phyloP scores from a whole-genome alignment of 331 rosid genomes.

The Rhamnella rubrinervis region DNA sequence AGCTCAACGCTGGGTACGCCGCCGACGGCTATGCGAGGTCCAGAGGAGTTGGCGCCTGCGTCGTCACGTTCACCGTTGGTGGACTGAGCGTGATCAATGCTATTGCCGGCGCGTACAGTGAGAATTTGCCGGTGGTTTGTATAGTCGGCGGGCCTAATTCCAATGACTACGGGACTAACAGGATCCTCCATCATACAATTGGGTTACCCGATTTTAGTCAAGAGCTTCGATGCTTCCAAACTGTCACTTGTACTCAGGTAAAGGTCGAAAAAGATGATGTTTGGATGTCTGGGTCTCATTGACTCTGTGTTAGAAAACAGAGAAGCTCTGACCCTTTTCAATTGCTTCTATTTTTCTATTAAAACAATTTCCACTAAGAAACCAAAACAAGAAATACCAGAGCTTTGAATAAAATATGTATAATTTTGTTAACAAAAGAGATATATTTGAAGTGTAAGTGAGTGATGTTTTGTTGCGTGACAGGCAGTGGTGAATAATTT shows the following conservation, averaged over 20 bases:
- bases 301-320: neutral
- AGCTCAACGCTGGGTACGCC: slow-evolving; percentile 90
- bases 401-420: too few species aligned
- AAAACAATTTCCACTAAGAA: too few species aligned
- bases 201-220: slow-evolving; percentile 78
- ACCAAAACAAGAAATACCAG: too few species aligned
- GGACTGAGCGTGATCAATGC: slow-evolving; percentile 88
- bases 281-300: neutral
- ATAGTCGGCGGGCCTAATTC: slow-evolving; percentile 85
- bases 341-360: too few species aligned
- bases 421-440: too few species aligned
- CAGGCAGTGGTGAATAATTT: slow-evolving; percentile 86
- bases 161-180: slow-evolving; percentile 80
- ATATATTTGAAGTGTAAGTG: too few species aligned
- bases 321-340: neutral
- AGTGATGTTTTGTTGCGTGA: neutral
- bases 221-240: slow-evolving; percentile 76
- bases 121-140: slow-evolving; percentile 78
- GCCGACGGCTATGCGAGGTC: slow-evolving; percentile 92
- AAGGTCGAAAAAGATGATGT: neutral
- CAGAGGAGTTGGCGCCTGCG: slow-evolving; percentile 83
- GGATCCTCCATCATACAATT: slow-evolving; percentile 85
- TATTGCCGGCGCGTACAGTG: slow-evolving; percentile 85
- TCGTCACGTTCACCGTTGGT: slow-evolving; percentile 84
- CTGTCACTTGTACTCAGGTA: slow-evolving; percentile 79